Conservation (phyloP, 2,329 filamentous ascomycete genomes). For the Hypoxylon sp. region DNA sequence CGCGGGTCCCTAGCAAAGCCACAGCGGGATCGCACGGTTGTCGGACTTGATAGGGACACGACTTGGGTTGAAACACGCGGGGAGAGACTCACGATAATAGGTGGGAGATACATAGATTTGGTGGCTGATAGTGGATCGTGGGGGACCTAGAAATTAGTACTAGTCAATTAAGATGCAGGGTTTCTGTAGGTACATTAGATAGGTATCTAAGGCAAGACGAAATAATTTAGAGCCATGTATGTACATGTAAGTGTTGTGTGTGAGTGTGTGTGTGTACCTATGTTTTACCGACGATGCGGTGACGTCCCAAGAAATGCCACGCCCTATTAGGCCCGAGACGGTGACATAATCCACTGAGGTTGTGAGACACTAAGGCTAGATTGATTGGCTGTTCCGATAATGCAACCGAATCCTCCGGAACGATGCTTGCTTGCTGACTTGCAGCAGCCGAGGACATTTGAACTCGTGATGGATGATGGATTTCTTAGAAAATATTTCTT, state of each 20-base stretch:
- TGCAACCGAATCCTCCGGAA: conserved; percentile 36
- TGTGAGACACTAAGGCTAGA: conserved; percentile 28
- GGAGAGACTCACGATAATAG: conserved; percentile 35
- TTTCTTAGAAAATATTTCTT: no score
- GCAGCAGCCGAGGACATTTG: no score
- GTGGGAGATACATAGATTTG: conserved; percentile 31
- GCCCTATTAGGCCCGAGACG: conserved; percentile 30
- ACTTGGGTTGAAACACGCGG: conserved; percentile 23
- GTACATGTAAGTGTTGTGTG: no score
- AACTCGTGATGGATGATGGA: no score
- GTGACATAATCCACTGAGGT: conserved; percentile 35
- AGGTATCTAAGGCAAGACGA: no score
- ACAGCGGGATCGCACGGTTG: conserved; percentile 32
- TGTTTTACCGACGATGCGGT: conserved; percentile 36
- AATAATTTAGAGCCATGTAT: no score
- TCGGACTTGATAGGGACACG: conserved; percentile 9
- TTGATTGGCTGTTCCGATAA: conserved; percentile 32
- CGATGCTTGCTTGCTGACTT: conserved; percentile 31
- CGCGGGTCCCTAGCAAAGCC: conserved; percentile 23
- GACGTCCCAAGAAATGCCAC: conserved; percentile 31
- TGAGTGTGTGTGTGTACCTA: neutral
- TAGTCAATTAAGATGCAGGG: conserved; percentile 3
- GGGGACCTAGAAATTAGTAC: conserved; percentile 28
- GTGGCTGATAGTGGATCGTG: conserved; percentile 35
- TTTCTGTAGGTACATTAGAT: no score